Percentiles rank a stretch among this genome's conserved stretches.
Evolutionary conservation across 2,329 filamentous ascomycete genomes (phyloP).

Genomic region (Dactylellina cionopaga): DNA sequence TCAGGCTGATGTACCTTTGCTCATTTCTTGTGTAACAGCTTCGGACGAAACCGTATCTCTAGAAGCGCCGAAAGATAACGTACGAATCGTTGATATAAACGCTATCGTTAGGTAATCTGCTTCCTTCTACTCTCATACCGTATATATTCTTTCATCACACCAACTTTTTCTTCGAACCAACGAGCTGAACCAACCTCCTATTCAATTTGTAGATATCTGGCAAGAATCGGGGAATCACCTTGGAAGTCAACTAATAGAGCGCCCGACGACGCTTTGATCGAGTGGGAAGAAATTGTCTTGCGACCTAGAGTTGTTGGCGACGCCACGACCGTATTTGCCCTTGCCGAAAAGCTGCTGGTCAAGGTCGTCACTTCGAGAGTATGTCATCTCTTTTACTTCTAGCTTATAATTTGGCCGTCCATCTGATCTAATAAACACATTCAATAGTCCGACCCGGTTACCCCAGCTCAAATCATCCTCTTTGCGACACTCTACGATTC

Average conservation of each 20-base stretch:
- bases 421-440: background rate
- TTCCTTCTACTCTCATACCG: background rate
- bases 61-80: slow-evolving; percentile 55
- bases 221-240: slow-evolving; percentile 53
- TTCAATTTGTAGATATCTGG: slow-evolving; percentile 31
- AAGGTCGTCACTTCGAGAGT: slow-evolving; percentile 26
- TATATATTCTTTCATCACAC: background rate
- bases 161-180: too few relatives aligned
- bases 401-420: background rate
- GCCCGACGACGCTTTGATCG: slow-evolving; percentile 56
- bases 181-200: background rate
- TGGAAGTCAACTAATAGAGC: slow-evolving; percentile 52
- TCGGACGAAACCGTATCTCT: slow-evolving; percentile 54
- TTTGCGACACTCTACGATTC: slow-evolving; percentile 57
- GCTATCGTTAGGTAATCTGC: slow-evolving; percentile 55
- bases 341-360: slow-evolving; percentile 29
- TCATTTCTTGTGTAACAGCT: slow-evolving; percentile 30
- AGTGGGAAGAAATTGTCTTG: slow-evolving; percentile 56
- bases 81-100: slow-evolving; percentile 56
- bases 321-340: slow-evolving; percentile 27
- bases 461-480: slow-evolving; percentile 56
- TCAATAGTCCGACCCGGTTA: slow-evolving; percentile 24
- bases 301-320: slow-evolving; percentile 46
- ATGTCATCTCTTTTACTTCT: background rate
- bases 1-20: background rate